A percentile compares a stretch with the other conserved stretches of the same genome.
Evolutionary conservation across 352 stramenopile genomes (phyloP).

Genomic region (Phytopythium helicoides): DNA sequence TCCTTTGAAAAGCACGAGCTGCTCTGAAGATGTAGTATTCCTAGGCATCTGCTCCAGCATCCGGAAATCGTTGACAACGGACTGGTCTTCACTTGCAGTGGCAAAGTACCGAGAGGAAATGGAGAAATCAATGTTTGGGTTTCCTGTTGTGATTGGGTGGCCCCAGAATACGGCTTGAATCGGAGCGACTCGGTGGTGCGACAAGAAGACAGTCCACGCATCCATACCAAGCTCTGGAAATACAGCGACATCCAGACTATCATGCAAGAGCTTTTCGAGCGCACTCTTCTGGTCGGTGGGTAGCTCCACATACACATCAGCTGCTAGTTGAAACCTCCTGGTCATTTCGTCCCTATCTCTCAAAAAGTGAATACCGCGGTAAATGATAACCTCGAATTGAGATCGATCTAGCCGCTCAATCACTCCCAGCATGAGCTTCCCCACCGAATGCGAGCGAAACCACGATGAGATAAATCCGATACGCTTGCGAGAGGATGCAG

Average conservation of each 20-base stretch:
- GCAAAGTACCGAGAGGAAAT: slow-evolving; percentile 62
- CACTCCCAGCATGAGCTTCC: slow-evolving; percentile 56
- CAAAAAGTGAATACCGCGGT: slow-evolving; percentile 54
- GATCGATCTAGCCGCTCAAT: slow-evolving; percentile 47
- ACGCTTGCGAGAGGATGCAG: slow-evolving; percentile 6
- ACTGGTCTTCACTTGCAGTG: slow-evolving; percentile 6
- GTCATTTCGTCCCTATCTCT: slow-evolving; percentile 42
- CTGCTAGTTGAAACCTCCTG: slow-evolving; percentile 26
- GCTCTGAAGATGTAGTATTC: slow-evolving; percentile 46
- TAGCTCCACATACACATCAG: slow-evolving; percentile 51
- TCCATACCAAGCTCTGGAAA: slow-evolving; percentile 88
- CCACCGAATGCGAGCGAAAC: slow-evolving; percentile 66
- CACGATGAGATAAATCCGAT: slow-evolving; percentile 64
- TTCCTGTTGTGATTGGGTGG: slow-evolving; percentile 76
- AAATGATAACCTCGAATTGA: slow-evolving; percentile 52
- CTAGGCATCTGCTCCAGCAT: slow-evolving; percentile 9
- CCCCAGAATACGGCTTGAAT: slow-evolving; percentile 87
- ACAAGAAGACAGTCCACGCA: slow-evolving; percentile 59
- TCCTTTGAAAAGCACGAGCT: slow-evolving; percentile 64
- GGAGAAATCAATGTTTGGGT: slow-evolving; percentile 82
- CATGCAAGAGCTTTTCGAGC: slow-evolving; percentile 31
- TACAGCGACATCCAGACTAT: slow-evolving; percentile 72
- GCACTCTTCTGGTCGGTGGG: slow-evolving; percentile 28
- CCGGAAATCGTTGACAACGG: background rate
- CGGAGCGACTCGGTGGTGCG: slow-evolving; percentile 68